phyloP scores from a whole-genome alignment of 2,329 filamentous ascomycete species.

The Cordyceps farinosa region DNA sequence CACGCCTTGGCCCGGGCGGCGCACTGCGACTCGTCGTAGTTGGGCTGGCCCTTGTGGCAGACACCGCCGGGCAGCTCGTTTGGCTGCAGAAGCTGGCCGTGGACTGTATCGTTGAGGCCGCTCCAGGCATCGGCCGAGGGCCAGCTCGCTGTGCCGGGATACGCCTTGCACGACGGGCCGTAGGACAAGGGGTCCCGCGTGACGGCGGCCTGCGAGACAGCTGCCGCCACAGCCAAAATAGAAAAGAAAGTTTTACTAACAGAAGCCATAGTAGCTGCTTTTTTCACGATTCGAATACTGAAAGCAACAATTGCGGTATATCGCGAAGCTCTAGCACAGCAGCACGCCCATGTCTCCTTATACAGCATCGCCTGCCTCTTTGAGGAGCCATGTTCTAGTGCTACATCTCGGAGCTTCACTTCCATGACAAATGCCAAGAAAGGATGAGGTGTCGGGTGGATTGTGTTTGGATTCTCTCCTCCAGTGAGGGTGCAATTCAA shows the following conservation, averaged over 20 bases:
- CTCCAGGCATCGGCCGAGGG: constrained; percentile 4
- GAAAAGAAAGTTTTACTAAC: not conserved
- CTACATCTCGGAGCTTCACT: too few relatives aligned
- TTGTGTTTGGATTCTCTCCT: not conserved
- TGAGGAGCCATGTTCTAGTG: too few relatives aligned
- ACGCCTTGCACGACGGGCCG: constrained; percentile 8
- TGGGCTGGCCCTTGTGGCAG: constrained; percentile 28
- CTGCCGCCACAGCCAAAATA: not conserved
- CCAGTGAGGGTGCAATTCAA: constrained; percentile 6
- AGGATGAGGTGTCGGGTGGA: not conserved
- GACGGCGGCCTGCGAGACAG: not conserved
- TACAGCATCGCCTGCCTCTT: too few relatives aligned
- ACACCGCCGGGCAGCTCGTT: constrained; percentile 25
- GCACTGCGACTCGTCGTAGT: constrained; percentile 29
- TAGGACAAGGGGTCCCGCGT: not conserved
- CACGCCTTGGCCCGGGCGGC: constrained; percentile 23
- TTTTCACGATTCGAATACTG: not conserved
- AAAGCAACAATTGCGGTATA: too few relatives aligned
- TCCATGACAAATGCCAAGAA: too few relatives aligned
- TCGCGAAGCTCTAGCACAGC: too few relatives aligned
- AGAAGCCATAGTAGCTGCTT: not conserved
- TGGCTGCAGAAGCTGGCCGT: constrained; percentile 7
- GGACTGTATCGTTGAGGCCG: constrained; percentile 8
- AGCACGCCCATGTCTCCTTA: not conserved
- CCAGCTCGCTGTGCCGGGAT: constrained; percentile 1